These are phyloP conservation scores for Lichina pygmaea DNA, from an alignment of 495 filamentous ascomycete species.

Conservation along the genomic window DNA sequence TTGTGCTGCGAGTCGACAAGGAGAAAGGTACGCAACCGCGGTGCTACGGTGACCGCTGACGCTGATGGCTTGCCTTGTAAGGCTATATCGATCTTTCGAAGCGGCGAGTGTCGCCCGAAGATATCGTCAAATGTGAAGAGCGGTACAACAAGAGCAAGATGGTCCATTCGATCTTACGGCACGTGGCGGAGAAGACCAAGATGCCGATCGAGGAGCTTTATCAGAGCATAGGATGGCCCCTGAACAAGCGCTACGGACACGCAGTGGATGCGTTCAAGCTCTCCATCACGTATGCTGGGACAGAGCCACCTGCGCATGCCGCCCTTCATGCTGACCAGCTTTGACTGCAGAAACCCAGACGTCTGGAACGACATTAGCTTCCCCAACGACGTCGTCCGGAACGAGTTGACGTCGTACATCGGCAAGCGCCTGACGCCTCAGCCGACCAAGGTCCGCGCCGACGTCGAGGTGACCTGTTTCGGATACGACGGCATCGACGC, in stretches of 20 bases:
- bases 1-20: conserved; percentile 93
- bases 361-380: conserved; percentile 86
- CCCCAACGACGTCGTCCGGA: conserved; percentile 57
- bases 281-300: conserved; percentile 53
- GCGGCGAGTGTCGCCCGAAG: conserved; percentile 87
- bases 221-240: conserved; percentile 80
- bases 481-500: conserved; percentile 96
- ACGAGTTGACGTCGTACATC: conserved; percentile 80
- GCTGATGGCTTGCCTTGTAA: conserved; percentile 8
- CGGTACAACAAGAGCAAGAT: conserved; percentile 99
- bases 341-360: conserved; percentile 46
- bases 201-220: conserved; percentile 84
- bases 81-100: conserved; percentile 97
- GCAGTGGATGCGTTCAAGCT: conserved; percentile 96
- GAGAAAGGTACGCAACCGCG: conserved; percentile 48
- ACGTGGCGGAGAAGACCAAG: conserved; percentile 89
- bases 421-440: conserved; percentile 87
- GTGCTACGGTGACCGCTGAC: conserved; percentile 8
- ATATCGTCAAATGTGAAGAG: conserved; percentile 95
- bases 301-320: neutral
- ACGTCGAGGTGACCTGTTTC: conserved; percentile 96
- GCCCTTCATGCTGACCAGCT: neutral
- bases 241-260: conserved; percentile 94
- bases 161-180: conserved; percentile 92
- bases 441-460: conserved; percentile 90